Percentiles rank a stretch among this genome's conserved stretches.
phyloP scores from a whole-genome alignment of 352 stramenopile species.

The Aphanomyces invadans region DNA sequence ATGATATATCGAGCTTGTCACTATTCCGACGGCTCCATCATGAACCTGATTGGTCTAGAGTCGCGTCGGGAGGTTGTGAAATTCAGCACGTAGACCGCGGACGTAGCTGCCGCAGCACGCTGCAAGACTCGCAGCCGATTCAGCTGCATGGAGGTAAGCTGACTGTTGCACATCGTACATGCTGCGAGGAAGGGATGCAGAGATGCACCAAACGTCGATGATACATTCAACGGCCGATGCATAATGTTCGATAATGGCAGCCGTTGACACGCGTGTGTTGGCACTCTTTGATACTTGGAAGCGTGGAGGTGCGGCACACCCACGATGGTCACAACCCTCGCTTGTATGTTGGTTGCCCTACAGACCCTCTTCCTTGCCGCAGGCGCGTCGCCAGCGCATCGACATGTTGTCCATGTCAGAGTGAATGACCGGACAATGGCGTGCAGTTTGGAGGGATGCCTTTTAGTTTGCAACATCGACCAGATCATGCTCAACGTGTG shows the following conservation, averaged over 20 bases:
- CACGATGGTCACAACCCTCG: background rate
- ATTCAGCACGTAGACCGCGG: too few species aligned
- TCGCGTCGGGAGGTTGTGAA: background rate
- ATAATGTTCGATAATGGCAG: background rate
- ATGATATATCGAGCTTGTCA: too few species aligned
- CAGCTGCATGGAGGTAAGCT: too few species aligned
- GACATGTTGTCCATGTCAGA: background rate
- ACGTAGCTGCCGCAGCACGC: too few species aligned
- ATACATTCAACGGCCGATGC: background rate
- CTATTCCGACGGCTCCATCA: too few species aligned
- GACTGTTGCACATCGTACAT: background rate
- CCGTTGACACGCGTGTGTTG: background rate
- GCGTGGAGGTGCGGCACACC: background rate
- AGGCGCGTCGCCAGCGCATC: background rate
- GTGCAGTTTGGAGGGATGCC: background rate
- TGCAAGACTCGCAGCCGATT: too few species aligned
- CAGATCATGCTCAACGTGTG: conserved; percentile 5
- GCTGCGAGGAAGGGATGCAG: background rate
- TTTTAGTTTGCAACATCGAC: conserved; percentile 5
- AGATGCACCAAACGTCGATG: background rate
- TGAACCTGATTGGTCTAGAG: background rate
- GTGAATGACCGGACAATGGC: conserved; percentile 2
- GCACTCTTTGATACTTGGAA: background rate
- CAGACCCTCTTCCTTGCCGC: background rate
- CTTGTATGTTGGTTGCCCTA: background rate